A percentile compares a stretch with the other conserved stretches of the same genome.
Evolutionary conservation across 1,284 basidiomycete genomes (phyloP).

Genomic region (Pyrrhoderma lamaoense): DNA sequence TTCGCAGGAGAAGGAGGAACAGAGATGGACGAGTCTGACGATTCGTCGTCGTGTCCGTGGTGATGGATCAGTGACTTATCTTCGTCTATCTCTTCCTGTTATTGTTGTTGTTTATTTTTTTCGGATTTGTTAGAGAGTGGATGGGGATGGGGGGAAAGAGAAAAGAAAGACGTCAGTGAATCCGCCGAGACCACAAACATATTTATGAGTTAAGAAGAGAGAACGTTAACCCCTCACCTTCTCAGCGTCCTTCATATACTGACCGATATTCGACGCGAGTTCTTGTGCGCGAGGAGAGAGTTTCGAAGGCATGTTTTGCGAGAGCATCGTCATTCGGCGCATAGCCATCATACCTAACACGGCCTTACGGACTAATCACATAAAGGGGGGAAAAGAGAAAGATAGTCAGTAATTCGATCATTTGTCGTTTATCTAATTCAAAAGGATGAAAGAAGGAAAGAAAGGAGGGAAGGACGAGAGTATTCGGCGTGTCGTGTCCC

Average conservation of each 20-base stretch:
- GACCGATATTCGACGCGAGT: slow-evolving; percentile 55
- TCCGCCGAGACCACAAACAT: too few relatives aligned
- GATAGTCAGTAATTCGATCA: not conserved
- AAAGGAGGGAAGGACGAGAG: too few relatives aligned
- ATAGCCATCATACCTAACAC: slow-evolving; percentile 81
- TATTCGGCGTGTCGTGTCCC: too few relatives aligned
- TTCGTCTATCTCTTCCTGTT: slow-evolving; percentile 22
- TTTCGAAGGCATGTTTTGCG: slow-evolving; percentile 19
- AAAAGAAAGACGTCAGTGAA: too few relatives aligned
- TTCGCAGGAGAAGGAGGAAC: slow-evolving; percentile 1
- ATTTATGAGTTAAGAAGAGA: slow-evolving; percentile 1
- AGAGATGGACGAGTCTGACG: not conserved
- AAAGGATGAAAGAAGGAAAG: not conserved
- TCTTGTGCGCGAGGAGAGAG: slow-evolving; percentile 40
- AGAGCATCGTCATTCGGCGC: slow-evolving; percentile 62
- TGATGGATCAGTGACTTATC: slow-evolving; percentile 16
- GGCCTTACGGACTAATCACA: slow-evolving; percentile 71
- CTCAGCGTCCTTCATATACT: slow-evolving; percentile 79
- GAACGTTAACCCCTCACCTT: slow-evolving; percentile 34
- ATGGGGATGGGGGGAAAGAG: too few relatives aligned
- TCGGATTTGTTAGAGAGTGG: too few relatives aligned
- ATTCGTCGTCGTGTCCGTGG: slow-evolving; percentile 14
- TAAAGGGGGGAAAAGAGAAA: slow-evolving; percentile 1
- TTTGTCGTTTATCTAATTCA: too few relatives aligned
- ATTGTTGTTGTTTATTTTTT: too few relatives aligned